These are phyloP conservation scores for Fragosphaeria purpurea DNA, from an alignment of 2,329 filamentous ascomycete genomes.

Conservation along the genomic window DNA sequence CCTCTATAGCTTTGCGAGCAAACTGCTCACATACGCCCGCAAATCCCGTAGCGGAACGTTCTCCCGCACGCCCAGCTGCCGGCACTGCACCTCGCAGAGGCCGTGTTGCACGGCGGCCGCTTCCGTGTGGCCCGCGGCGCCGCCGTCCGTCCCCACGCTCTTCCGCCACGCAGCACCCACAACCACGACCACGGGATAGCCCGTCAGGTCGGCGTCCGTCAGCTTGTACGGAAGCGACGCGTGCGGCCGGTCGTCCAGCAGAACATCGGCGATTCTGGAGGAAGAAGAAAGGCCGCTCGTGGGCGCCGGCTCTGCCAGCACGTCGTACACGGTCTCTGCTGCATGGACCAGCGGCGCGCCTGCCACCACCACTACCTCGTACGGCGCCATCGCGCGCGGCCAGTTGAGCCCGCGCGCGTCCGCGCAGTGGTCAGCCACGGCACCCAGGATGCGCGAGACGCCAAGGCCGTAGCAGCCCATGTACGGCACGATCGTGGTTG, in stretches of 20 bases:
- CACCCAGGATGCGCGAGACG: conserved; percentile 79
- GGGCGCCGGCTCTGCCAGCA: conserved; percentile 24
- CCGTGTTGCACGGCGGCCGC: conserved; percentile 23
- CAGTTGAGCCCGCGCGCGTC: conserved; percentile 73
- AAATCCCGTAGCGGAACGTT: conserved; percentile 44
- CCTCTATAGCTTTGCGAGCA: conserved; percentile 40
- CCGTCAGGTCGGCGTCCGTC: conserved; percentile 78
- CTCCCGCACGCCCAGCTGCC: conserved; percentile 52
- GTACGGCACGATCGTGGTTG: conserved; percentile 30
- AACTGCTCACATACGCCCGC: conserved; percentile 31
- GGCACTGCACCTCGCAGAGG: conserved; percentile 68
- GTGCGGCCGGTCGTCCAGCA: conserved; percentile 68
- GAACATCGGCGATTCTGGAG: conserved; percentile 36
- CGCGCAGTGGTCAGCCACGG: conserved; percentile 65
- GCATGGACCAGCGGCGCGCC: conserved; percentile 27
- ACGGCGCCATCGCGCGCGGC: conserved; percentile 80
- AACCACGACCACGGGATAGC: conserved; percentile 75
- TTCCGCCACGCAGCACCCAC: conserved; percentile 58
- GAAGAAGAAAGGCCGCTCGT: conserved; percentile 19
- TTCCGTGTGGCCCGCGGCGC: too few species aligned
- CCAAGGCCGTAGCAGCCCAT: conserved; percentile 98
- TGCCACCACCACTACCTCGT: conserved; percentile 60
- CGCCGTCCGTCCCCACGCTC: conserved; percentile 41
- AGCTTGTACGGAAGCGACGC: conserved; percentile 69
- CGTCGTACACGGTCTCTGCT: conserved; percentile 53